Evolutionary conservation across 2,329 filamentous ascomycete genomes (phyloP), one percentile per base, ranked within the genome.

Genomic region (Nigrospora sphaerica): DNA sequence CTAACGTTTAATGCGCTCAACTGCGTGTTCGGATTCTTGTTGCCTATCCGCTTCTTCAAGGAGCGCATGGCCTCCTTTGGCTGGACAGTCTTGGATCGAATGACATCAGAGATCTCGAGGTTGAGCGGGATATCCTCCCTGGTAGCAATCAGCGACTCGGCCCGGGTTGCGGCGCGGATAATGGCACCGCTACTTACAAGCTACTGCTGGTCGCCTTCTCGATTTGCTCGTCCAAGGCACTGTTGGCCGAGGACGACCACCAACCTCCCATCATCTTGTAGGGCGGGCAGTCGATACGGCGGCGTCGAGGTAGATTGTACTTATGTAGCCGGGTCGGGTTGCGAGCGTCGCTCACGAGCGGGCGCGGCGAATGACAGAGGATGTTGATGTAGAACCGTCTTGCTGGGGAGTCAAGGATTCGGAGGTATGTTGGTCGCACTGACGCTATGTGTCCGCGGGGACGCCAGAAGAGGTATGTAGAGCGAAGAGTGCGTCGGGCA

Each of bases 31-130:
- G 93, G 93, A 62, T 98, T 98, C 75, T 91, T 95, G 75, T 95
- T 90, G 68, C 88, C 90, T 73, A 98, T 90, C 65, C 93, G 85
- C 63, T 83, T 83, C 72, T 96, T 97, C 60, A 98, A 74, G 38
- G 89, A 92, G 65, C 90, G 88, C 93, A 98, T 98, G 52, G 93
- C 93, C 69, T 98, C 93, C 68, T 92, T 96, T 45, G 93, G 92
- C 66, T 91, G 90, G 43, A 98, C 92, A 16, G 90, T 95, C 74
- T 97, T 97, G 61, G 91, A 97, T 58, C 93, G 83, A 67, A 98
- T 96, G 57, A 95, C 76, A 72, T 98, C 93, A 66, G 92, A 96
- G 58, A 98, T 97, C 69, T 98, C 93, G 61, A 98, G 83, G 65
- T 97, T 97, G 57, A 96, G 81, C 36, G 93, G 86, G 65, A 98